These are phyloP conservation scores for Suillus variegatus DNA, from an alignment of 768 basidiomycete species.

Conservation along the genomic window DNA sequence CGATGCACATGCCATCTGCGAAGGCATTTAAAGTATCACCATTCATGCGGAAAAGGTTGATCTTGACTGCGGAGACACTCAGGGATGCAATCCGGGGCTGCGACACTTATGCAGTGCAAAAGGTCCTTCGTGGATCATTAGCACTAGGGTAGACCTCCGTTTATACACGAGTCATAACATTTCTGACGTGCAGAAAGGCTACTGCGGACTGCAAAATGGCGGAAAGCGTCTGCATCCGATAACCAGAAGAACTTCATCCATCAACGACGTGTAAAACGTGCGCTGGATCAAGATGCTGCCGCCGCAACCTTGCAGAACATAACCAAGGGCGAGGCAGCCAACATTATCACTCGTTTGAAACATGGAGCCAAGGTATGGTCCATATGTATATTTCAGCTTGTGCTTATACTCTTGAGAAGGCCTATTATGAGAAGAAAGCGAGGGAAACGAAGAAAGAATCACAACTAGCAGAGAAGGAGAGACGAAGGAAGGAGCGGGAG, in stretches of 20 bases:
- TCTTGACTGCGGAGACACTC: conserved; percentile 57
- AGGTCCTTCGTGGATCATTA: conserved; percentile 53
- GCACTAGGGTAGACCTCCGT: conserved; percentile 47
- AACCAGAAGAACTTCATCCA: conserved; percentile 57
- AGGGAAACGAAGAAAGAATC: conserved; percentile 41
- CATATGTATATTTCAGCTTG: not conserved
- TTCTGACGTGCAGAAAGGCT: conserved; percentile 42
- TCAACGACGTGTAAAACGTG: conserved; percentile 48
- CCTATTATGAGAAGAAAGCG: conserved; percentile 55
- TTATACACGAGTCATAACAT: conserved; percentile 3
- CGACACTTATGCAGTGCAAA: conserved; percentile 63
- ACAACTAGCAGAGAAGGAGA: conserved; percentile 47
- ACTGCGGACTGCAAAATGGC: conserved; percentile 66
- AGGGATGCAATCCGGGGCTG: conserved; percentile 64
- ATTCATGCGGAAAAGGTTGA: conserved; percentile 50
- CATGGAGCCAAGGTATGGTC: conserved; percentile 69
- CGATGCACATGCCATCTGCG: conserved; percentile 47
- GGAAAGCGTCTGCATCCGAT: conserved; percentile 58
- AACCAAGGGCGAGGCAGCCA: conserved; percentile 80
- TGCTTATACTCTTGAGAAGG: conserved; percentile 34
- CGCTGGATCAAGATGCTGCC: conserved; percentile 18
- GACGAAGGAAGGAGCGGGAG: conserved; percentile 49
- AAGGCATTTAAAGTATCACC: conserved; percentile 49
- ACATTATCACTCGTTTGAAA: conserved; percentile 74
- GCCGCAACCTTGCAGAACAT: conserved; percentile 40